A percentile compares a stretch with the other conserved stretches of the same genome.
Conservation (phyloP, 177 flowering plant species). For the Vitis hybrid region DNA sequence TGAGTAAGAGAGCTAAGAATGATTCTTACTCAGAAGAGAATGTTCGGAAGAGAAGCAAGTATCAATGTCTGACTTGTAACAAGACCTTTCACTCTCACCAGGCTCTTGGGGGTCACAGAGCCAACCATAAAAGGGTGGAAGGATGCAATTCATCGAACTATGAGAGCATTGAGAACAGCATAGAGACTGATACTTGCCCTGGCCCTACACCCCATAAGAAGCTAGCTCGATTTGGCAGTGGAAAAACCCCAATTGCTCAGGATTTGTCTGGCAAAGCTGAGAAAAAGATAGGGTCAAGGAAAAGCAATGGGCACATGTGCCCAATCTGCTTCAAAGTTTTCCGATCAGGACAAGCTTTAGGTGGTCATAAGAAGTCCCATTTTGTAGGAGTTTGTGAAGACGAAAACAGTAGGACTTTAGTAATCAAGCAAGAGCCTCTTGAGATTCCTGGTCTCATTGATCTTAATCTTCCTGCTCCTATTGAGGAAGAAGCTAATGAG, state of each 20-base stretch:
- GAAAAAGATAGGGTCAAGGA: conserved; percentile 32
- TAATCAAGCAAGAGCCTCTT: conserved; percentile 30
- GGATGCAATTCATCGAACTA: conserved; percentile 27
- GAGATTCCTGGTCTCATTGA: conserved; percentile 47
- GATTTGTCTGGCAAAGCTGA: conserved; percentile 14
- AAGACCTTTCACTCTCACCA: conserved; percentile 52
- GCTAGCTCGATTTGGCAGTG: conserved; percentile 16
- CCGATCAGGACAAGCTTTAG: conserved; percentile 77
- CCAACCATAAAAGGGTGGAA: conserved; percentile 46
- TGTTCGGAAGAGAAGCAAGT: conserved; percentile 33
- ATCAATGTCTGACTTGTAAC: conserved; percentile 47
- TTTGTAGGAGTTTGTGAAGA: conserved; percentile 35
- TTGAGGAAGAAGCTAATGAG: conserved; percentile 41
- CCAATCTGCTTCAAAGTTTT: conserved; percentile 64
- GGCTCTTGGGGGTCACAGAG: conserved; percentile 60
- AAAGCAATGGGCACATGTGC: conserved; percentile 55
- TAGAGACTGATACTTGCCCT: conserved; percentile 32
- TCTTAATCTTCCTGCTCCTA: conserved; percentile 76
- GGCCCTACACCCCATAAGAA: conserved; percentile 19
- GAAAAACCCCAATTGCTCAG: conserved; percentile 17
- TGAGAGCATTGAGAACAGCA: conserved; percentile 47
- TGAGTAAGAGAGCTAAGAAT: conserved; percentile 25
- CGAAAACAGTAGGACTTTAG: conserved; percentile 19
- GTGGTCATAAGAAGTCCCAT: conserved; percentile 81
- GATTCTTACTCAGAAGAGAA: conserved; percentile 15